Base-by-base conservation (phyloP, 1,139 yeast species). In the Pichia cactophila region DNA sequence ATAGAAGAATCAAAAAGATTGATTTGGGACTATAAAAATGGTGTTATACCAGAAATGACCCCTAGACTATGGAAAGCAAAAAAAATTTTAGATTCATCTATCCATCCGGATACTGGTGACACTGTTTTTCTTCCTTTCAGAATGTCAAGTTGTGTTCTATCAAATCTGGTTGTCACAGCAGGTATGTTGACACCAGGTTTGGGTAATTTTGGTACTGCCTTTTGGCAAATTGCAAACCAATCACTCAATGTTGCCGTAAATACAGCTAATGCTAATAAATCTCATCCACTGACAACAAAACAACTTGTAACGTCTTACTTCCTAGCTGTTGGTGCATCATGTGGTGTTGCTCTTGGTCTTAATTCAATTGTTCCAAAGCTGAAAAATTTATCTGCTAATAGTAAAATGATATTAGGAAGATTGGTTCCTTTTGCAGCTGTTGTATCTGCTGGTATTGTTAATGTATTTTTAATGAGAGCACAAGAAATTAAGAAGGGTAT, bases 171-270 rank as follows among this genome's bases (percentile, higher is more conserved):
- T 28, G 97, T 92, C 46, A 92, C 98, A 12, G 90, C 87, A 4
- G 98, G 98, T 58, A 92, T 92, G 98, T 77, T 92, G 61, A 90
- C 97, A 1, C 98, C 98, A 7, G 86, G 86, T 54, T 68, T 92
- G 63, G 95, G 95, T 14, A 83, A 92, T 11, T 81, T 78, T 0
- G 98, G 98, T 29, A 90, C 97, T 0, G 67, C 89, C 33, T 89
- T 92, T 68, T 92, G 98, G 98, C 98, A 92, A 69, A 81, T 92
- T 64, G 95, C 97, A 31, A 92, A 92, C 69, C 99, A 92, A 70
- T 86, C 96, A 36, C 75, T 92, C 57, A 92, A 92, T 61, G 98
- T 92, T 49, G 98, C 98, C 6, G 89, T 92, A 57, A 92, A 92
- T 69, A 88, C 94, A 42, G 94, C 97, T 41, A 92, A 92, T 63